Conservation (phyloP, 371 early-diverging fungal species). For the Mortierella sp. region DNA sequence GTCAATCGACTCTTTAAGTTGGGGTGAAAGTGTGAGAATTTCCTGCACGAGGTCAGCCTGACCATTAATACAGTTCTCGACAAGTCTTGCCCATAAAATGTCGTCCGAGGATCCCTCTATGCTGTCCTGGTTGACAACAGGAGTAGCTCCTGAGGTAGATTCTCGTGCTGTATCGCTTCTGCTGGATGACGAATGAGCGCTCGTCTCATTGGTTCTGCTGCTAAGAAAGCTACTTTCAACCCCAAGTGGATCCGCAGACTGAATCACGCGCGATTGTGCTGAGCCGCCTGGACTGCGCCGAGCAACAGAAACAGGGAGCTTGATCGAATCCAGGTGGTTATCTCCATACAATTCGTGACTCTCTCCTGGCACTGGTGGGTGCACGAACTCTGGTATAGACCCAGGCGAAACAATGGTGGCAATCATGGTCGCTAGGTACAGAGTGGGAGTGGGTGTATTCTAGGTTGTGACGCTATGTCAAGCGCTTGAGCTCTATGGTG, state of each 20-base stretch:
- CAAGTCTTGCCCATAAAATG: constrained; percentile 33
- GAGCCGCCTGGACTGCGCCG: constrained; percentile 3
- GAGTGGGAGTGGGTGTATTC: not conserved
- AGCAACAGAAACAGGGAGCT: constrained; percentile 55
- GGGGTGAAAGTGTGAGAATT: constrained; percentile 65
- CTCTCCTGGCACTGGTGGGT: constrained; percentile 74
- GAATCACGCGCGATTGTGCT: not conserved
- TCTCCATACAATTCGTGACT: constrained; percentile 74
- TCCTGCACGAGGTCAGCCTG: constrained; percentile 53
- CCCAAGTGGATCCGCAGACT: constrained; percentile 22
- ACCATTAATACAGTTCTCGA: constrained; percentile 46
- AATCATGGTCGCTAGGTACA: constrained; percentile 19
- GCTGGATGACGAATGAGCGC: constrained; percentile 6
- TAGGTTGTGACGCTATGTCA: not conserved
- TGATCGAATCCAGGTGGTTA: constrained; percentile 64
- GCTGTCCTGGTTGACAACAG: constrained; percentile 8
- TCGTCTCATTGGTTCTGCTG: constrained; percentile 1
- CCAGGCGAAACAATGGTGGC: constrained; percentile 36
- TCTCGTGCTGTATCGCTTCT: constrained; percentile 21
- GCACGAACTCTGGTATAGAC: constrained; percentile 67
- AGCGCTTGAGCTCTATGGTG: too few species aligned
- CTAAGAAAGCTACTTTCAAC: not conserved
- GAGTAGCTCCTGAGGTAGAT: constrained; percentile 16
- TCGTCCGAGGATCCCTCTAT: constrained; percentile 38
- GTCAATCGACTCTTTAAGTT: constrained; percentile 63